Conservation (phyloP, 768 basidiomycete genomes). For the Tricholoma bakamatsutake region DNA sequence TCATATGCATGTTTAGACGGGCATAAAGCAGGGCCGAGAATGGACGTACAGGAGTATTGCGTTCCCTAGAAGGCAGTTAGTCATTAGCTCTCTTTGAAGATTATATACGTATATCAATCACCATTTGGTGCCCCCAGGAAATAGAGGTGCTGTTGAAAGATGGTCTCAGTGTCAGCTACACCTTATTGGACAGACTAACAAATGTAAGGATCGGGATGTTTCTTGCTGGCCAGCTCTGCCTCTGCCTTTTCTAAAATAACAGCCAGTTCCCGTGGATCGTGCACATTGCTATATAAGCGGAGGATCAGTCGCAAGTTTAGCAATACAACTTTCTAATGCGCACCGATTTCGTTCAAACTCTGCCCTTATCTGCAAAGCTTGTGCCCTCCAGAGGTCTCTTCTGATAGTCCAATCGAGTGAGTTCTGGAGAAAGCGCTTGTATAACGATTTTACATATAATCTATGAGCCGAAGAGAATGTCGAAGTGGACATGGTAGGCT, state of each 20-base stretch:
- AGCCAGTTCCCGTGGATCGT: conserved; percentile 78
- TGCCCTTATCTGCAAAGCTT: conserved; percentile 83
- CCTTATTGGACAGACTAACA: conserved; percentile 47
- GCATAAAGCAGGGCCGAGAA: conserved; percentile 1
- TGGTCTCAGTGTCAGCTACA: background rate
- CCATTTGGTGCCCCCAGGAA: conserved; percentile 96
- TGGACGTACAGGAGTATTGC: conserved; percentile 67
- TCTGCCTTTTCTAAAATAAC: conserved; percentile 77
- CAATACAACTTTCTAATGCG: conserved; percentile 17
- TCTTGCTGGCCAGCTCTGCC: conserved; percentile 53
- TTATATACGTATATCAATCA: conserved; percentile 32
- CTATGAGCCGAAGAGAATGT: conserved; percentile 73
- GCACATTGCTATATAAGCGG: conserved; percentile 54
- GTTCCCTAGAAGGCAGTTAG: conserved; percentile 49
- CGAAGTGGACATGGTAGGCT: conserved; percentile 42
- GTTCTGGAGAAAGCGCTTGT: conserved; percentile 82
- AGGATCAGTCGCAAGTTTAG: conserved; percentile 1
- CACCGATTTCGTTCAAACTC: conserved; percentile 92
- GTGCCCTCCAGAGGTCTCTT: conserved; percentile 79
- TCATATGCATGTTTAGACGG: conserved; percentile 9
- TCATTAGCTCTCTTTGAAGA: conserved; percentile 12
- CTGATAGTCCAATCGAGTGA: conserved; percentile 87
- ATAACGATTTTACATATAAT: conserved; percentile 86
- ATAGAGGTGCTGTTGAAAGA: conserved; percentile 54
- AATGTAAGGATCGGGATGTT: conserved; percentile 92